Percentiles rank a stretch among this genome's conserved stretches.
These are phyloP conservation scores for Stephania yunnanensis DNA, from an alignment of 164 flowering plant species.

Conservation along the genomic window DNA sequence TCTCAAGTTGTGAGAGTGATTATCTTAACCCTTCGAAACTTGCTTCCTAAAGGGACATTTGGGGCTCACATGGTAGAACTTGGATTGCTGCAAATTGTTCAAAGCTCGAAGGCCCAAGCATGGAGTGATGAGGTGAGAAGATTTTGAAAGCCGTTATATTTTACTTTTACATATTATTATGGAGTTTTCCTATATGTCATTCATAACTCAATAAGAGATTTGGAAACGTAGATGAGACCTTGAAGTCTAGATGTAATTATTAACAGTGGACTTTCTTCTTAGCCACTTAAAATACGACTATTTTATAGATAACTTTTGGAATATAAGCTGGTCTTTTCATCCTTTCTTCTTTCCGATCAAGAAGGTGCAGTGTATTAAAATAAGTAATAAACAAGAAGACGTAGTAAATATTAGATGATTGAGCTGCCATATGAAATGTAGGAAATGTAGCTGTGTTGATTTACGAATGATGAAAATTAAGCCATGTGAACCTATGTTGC, in stretches of 20 bases:
- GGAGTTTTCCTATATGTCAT: neutral
- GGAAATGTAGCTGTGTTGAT: neutral
- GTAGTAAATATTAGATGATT: no score
- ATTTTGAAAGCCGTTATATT: neutral
- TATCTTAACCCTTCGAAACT: conserved; percentile 73
- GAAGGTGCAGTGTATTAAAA: neutral
- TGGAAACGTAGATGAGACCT: neutral
- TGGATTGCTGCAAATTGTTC: conserved; percentile 81
- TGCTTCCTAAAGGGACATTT: conserved; percentile 80
- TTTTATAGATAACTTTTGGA: neutral
- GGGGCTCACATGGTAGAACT: conserved; percentile 95
- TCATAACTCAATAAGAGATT: neutral
- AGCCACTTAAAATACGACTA: neutral
- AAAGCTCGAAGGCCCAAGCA: conserved; percentile 89
- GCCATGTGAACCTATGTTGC: neutral
- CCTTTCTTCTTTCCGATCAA: neutral
- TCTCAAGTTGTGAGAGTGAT: conserved; percentile 89
- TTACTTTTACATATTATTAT: neutral
- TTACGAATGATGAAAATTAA: neutral
- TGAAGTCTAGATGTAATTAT: neutral
- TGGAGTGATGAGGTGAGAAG: conserved; percentile 97
- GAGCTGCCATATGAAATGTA: no score
- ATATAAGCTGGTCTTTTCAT: neutral
- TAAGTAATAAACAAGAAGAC: no score
- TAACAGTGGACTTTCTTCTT: neutral